Conservation (phyloP, 2,329 filamentous ascomycete species). For the Coniella vitis region DNA sequence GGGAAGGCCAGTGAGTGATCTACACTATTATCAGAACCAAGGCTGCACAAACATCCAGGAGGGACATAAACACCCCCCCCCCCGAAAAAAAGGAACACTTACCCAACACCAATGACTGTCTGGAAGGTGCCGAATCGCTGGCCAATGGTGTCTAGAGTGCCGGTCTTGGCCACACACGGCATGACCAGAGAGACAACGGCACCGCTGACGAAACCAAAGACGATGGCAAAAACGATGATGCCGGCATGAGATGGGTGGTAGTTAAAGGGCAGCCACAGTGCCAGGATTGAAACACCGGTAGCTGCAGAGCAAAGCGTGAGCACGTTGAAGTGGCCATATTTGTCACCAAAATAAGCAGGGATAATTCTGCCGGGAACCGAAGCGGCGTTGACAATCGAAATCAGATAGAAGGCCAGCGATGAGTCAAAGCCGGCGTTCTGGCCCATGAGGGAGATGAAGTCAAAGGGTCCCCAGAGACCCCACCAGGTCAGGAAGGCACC, state of each 20-base stretch:
- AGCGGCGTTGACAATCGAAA: conserved; percentile 21
- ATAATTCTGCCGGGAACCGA: conserved; percentile 3
- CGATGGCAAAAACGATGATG: conserved; percentile 23
- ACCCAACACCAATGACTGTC: conserved; percentile 2
- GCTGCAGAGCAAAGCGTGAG: background rate
- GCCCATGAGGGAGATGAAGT: conserved; percentile 8
- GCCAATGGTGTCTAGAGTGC: conserved; percentile 25
- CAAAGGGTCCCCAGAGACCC: conserved; percentile 6
- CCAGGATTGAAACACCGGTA: conserved; percentile 17
- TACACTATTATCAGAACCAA: background rate
- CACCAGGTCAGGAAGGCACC: conserved; percentile 23
- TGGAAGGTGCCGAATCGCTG: conserved; percentile 26
- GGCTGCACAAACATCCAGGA: conserved; percentile 1
- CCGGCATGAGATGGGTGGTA: conserved; percentile 22
- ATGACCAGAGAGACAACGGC: conserved; percentile 24
- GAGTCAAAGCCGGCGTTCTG: conserved; percentile 7
- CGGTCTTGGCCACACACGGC: conserved; percentile 25
- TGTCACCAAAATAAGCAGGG: conserved; percentile 2
- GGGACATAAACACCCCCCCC: no score
- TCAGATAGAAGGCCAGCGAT: conserved; percentile 7
- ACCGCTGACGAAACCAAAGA: conserved; percentile 25
- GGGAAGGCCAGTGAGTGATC: conserved; percentile 22
- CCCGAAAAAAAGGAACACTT: background rate
- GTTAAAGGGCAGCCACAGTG: conserved; percentile 25
- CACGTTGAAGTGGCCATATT: conserved; percentile 6